Evolutionary conservation across 73 alveolate genomes (phyloP).

Genomic region (Halteria grandinella): DNA sequence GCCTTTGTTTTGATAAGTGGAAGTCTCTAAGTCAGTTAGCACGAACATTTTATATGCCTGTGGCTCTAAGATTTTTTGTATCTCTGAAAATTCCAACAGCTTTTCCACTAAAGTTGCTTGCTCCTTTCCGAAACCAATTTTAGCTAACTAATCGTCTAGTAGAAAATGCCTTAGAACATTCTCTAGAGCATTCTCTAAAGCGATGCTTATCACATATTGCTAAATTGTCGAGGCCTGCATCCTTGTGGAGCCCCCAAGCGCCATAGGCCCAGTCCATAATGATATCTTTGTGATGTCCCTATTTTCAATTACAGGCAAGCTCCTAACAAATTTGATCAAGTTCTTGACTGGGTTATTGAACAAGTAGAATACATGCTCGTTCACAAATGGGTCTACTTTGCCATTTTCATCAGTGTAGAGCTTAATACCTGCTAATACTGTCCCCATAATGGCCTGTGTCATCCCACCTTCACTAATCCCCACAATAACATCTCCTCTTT

Average conservation of each 20-base stretch:
- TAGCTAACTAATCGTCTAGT: background rate
- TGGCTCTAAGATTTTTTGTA: background rate
- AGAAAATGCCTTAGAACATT: background rate
- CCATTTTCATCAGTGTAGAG: background rate
- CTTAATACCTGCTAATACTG: conserved; percentile 2
- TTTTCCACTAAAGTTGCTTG: background rate
- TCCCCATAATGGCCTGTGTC: conserved; percentile 28
- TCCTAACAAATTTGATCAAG: background rate
- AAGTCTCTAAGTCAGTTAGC: conserved; percentile 14
- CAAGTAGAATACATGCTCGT: background rate
- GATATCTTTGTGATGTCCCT: conserved; percentile 24
- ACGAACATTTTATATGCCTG: background rate
- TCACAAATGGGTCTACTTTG: conserved; percentile 1
- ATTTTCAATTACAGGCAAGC: conserved; percentile 9
- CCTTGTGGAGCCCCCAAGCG: conserved; percentile 41
- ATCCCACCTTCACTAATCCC: conserved; percentile 38
- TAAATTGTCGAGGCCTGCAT: conserved; percentile 51
- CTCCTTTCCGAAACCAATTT: background rate
- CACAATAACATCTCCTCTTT: conserved; percentile 10
- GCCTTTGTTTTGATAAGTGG: background rate
- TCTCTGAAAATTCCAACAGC: background rate
- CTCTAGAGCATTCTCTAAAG: conserved; percentile 12
- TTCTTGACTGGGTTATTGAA: background rate
- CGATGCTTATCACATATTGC: conserved; percentile 1
- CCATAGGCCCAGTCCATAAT: conserved; percentile 22